These are phyloP conservation scores for Wickerhamiella occidentalis DNA, from an alignment of 805 yeast species.

Conservation along the genomic window DNA sequence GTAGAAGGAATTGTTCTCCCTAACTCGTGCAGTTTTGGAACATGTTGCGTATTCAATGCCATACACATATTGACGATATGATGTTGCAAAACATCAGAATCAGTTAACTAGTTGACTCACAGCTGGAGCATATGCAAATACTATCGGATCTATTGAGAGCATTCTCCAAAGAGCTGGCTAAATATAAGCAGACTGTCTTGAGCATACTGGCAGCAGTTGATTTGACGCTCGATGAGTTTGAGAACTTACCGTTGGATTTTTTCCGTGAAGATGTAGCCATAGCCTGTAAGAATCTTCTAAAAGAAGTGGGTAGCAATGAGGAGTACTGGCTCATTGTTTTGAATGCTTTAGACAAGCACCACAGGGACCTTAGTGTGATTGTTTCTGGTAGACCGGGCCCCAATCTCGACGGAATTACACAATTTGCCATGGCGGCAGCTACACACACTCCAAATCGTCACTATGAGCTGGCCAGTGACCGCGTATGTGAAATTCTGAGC, in stretches of 20 bases:
- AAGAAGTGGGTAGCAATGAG: neutral
- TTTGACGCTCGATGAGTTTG: neutral
- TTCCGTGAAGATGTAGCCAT: neutral
- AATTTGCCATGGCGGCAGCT: neutral
- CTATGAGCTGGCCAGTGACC: neutral
- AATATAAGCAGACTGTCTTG: neutral
- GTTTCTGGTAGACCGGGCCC: neutral
- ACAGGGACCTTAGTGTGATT: neutral
- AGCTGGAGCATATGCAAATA: no score
- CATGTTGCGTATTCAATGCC: no score
- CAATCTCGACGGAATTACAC: neutral
- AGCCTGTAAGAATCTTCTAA: neutral
- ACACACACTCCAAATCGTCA: neutral
- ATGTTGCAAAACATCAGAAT: neutral
- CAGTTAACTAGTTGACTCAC: no score
- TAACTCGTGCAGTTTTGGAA: no score
- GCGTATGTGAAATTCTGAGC: neutral
- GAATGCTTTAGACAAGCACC: neutral
- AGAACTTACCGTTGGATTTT: neutral
- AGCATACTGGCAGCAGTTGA: neutral
- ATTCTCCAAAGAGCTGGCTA: neutral
- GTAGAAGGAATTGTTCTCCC: no score
- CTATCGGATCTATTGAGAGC: no score
- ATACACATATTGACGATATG: no score
- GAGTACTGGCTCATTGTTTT: neutral